phyloP scores from a whole-genome alignment of 2,329 filamentous ascomycete genomes.

The Lachnellula willkommii region DNA sequence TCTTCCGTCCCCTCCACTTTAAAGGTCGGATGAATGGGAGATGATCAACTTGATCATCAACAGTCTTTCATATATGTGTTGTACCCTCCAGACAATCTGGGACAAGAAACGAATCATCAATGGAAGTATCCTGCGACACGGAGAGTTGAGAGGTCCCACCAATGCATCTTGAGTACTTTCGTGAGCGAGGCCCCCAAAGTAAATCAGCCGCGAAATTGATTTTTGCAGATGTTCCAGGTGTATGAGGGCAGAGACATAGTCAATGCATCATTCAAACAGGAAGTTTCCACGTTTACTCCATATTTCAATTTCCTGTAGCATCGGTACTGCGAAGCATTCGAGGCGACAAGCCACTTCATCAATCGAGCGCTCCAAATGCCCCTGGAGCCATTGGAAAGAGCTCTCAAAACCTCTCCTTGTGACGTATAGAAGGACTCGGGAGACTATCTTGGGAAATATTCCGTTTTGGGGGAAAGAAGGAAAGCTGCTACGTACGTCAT shows the following conservation, averaged over 20 bases:
- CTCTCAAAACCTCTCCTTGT: not conserved
- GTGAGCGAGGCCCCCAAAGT: not conserved
- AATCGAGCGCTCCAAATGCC: not conserved
- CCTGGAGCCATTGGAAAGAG: not conserved
- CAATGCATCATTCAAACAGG: not conserved
- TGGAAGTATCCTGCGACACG: conserved; percentile 1
- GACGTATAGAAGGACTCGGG: not conserved
- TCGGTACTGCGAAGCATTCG: not conserved
- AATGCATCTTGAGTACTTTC: not conserved
- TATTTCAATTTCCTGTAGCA: too few species aligned
- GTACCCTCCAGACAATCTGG: not conserved
- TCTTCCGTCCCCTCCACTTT: not conserved
- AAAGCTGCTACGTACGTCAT: conserved; percentile 51
- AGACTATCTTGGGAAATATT: not conserved
- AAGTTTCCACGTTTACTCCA: too few species aligned
- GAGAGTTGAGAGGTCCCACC: not conserved
- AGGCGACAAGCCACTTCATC: not conserved
- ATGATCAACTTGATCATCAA: not conserved
- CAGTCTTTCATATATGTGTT: not conserved
- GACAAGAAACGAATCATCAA: not conserved
- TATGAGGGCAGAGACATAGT: not conserved
- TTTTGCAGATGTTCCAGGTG: not conserved
- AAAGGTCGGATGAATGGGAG: not conserved
- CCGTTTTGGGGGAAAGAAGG: not conserved
- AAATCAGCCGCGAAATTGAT: not conserved